phyloP scores from a whole-genome alignment of 805 yeast species.

The Lipomyces sp. region DNA sequence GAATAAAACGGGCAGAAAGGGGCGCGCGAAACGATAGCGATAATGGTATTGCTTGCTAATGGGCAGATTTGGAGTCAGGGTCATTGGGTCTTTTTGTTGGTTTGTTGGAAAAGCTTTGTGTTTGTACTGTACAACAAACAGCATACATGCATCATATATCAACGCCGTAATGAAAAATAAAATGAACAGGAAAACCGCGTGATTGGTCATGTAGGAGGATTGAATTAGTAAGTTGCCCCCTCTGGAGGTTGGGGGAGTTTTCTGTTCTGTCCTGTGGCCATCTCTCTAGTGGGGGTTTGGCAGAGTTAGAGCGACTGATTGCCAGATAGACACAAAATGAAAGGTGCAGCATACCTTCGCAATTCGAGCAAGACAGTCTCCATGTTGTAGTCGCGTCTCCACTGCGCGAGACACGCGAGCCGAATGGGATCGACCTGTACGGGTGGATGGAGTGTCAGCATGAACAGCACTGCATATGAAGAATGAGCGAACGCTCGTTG shows the following conservation, averaged over 20 bases:
- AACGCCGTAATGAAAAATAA: no score
- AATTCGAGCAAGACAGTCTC: conserved; percentile 87
- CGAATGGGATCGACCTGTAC: conserved; percentile 44
- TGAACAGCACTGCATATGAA: no score
- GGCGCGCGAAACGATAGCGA: neutral
- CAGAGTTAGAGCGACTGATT: neutral
- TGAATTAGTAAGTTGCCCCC: conserved; percentile 64
- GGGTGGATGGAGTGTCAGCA: no score
- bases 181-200: no score
- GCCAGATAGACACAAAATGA: neutral
- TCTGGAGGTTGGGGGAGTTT: conserved; percentile 89
- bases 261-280: conserved; percentile 81
- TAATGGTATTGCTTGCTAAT: no score
- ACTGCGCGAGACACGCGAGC: conserved; percentile 67
- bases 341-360: conserved; percentile 48
- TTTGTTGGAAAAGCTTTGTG: no score
- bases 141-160: no score
- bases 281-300: conserved; percentile 44
- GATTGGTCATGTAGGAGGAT: no score
- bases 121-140: no score
- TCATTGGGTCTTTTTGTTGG: no score
- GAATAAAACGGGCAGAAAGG: conserved; percentile 18
- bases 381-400: conserved; percentile 92
- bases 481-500: neutral
- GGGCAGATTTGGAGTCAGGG: no score